Percentiles rank a stretch among this genome's conserved stretches.
These are phyloP conservation scores for Kitagawia praeruptora DNA, from an alignment of 129 eudicot species.

Conservation along the genomic window DNA sequence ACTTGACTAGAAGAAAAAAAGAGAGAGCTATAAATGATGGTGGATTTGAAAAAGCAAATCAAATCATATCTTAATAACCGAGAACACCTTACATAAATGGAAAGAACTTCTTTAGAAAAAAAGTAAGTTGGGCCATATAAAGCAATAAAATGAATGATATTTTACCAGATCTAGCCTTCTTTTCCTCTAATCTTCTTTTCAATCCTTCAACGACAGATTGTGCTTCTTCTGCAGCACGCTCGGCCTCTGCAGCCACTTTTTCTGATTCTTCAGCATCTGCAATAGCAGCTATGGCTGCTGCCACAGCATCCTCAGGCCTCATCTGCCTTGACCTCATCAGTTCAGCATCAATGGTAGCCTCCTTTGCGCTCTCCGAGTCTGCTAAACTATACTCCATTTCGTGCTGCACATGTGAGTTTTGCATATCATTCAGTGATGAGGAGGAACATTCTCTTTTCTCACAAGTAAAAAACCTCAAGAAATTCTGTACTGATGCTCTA, in stretches of 20 bases:
- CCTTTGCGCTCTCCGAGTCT: neutral
- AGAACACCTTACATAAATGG: neutral
- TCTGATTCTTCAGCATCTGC: constrained; percentile 76
- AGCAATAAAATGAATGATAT: neutral
- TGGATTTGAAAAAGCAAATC: neutral
- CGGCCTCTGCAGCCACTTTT: constrained; percentile 71
- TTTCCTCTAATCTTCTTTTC: constrained; percentile 24
- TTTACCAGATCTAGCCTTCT: neutral
- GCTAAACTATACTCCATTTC: neutral
- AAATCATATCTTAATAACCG: neutral
- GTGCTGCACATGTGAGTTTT: constrained; percentile 6
- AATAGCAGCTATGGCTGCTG: constrained; percentile 76
- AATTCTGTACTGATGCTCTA: constrained; percentile 49
- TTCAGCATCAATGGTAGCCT: constrained; percentile 61
- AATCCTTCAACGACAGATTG: constrained; percentile 57
- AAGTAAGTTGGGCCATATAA: neutral
- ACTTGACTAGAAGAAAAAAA: neutral
- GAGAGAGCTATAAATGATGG: neutral
- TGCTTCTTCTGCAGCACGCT: constrained; percentile 68
- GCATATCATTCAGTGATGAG: constrained; percentile 21
- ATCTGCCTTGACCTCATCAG: constrained; percentile 59
- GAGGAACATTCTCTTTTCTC: constrained; percentile 17
- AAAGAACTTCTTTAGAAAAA: neutral
- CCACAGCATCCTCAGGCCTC: constrained; percentile 68
- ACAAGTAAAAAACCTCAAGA: constrained; percentile 24